Conservation (phyloP, 2,329 filamentous ascomycete species). For the Aspergillus sp. region DNA sequence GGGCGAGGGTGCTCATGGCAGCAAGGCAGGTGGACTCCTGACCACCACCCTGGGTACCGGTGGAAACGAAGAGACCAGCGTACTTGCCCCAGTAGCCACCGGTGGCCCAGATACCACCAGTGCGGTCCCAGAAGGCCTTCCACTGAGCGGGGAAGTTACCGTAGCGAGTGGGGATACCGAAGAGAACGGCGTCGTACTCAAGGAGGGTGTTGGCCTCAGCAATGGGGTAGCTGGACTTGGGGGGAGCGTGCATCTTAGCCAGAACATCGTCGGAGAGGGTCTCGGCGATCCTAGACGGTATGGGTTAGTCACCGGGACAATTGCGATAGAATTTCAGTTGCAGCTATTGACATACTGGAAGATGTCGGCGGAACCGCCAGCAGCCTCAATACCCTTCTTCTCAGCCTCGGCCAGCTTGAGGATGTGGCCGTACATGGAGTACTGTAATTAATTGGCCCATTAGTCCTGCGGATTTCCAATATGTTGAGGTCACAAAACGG, state of each 20-base stretch:
- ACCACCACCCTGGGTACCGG: slow-evolving; percentile 80
- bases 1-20: slow-evolving; percentile 79
- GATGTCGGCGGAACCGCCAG: slow-evolving; percentile 78
- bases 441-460: slow-evolving; percentile 53
- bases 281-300: slow-evolving; percentile 67
- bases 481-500: slow-evolving; percentile 1
- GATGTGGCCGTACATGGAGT: slow-evolving; percentile 95
- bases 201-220: slow-evolving; percentile 64
- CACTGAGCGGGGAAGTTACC: slow-evolving; percentile 97
- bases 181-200: slow-evolving; percentile 82
- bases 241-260: slow-evolving; percentile 84
- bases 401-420: slow-evolving; percentile 81
- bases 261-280: slow-evolving; percentile 84
- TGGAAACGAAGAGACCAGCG: slow-evolving; percentile 87
- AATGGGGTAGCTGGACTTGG: slow-evolving; percentile 70
- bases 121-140: slow-evolving; percentile 84
- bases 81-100: slow-evolving; percentile 85
- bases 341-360: slow-evolving; percentile 65
- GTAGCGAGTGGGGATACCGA: slow-evolving; percentile 94
- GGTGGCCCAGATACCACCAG: slow-evolving; percentile 77
- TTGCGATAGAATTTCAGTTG: neutral
- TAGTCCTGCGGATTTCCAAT: neutral
- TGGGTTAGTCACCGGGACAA: slow-evolving; percentile 12
- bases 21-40: slow-evolving; percentile 86
- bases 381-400: slow-evolving; percentile 84